Evolutionary conservation across 2,329 filamentous ascomycete species (phyloP).

Genomic region (Fusarium sp.): DNA sequence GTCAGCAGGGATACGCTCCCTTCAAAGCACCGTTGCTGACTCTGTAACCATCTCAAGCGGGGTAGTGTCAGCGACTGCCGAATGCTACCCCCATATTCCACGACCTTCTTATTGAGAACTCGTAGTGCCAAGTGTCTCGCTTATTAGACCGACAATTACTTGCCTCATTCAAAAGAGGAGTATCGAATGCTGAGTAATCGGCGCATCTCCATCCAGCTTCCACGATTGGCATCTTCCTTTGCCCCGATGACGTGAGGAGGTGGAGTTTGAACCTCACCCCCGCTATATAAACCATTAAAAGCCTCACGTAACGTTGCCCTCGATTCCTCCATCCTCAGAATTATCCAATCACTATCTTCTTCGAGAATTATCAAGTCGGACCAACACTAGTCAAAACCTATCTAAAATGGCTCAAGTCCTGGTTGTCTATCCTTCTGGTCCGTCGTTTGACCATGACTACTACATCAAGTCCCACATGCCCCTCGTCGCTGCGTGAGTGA

Average conservation of each 20-base stretch:
- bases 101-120: not conserved
- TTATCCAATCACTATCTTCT: not conserved
- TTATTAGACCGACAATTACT: not conserved
- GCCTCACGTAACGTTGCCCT: not conserved
- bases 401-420: conserved; percentile 40
- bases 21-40: not conserved
- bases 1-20: not conserved
- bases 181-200: not conserved
- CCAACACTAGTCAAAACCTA: not conserved
- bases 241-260: not conserved
- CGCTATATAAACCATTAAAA: conserved; percentile 2
- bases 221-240: not conserved
- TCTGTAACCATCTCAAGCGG: not conserved
- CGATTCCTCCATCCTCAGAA: not conserved
- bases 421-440: conserved; percentile 44
- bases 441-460: conserved; percentile 43
- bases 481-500: conserved; percentile 37
- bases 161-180: not conserved
- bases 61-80: not conserved
- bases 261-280: not conserved
- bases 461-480: conserved; percentile 45
- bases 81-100: not conserved
- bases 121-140: not conserved
- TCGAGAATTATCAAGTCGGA: not conserved
- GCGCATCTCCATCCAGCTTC: not conserved